Percentiles rank a stretch among this genome's conserved stretches.
These are phyloP conservation scores for Ramaria sp. DNA, from an alignment of 768 basidiomycete genomes.

Conservation along the genomic window DNA sequence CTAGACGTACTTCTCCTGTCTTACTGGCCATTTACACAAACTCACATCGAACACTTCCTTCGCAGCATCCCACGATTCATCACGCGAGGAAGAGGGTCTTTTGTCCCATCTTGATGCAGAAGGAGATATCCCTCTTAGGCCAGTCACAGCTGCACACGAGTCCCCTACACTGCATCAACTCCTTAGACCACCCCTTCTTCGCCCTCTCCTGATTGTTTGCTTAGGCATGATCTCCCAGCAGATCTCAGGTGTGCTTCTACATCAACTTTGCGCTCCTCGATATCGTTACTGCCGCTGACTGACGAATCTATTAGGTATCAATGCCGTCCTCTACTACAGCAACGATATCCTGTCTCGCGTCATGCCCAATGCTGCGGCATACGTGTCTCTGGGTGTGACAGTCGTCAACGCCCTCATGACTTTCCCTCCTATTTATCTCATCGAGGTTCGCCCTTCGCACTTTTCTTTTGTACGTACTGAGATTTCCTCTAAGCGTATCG, in stretches of 20 bases:
- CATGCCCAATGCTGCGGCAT: slow-evolving; percentile 68
- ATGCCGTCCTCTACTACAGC: slow-evolving; percentile 78
- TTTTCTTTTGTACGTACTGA: neutral
- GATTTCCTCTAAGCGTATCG: slow-evolving; percentile 44
- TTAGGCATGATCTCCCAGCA: slow-evolving; percentile 73
- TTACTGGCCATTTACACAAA: neutral
- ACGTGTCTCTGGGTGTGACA: slow-evolving; percentile 77
- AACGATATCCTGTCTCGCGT: slow-evolving; percentile 77
- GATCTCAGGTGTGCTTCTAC: slow-evolving; percentile 48
- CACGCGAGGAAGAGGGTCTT: slow-evolving; percentile 4
- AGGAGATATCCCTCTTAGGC: neutral
- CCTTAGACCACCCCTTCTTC: slow-evolving; percentile 25
- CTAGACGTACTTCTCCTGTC: neutral
- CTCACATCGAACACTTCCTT: neutral
- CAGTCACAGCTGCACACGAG: neutral
- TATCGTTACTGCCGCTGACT: neutral
- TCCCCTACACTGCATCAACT: neutral
- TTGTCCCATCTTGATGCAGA: neutral
- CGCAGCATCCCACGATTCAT: neutral
- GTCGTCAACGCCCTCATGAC: slow-evolving; percentile 68
- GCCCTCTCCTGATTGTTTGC: slow-evolving; percentile 54
- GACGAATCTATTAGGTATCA: neutral
- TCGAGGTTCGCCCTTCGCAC: slow-evolving; percentile 48
- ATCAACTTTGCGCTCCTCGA: neutral
- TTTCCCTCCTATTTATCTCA: slow-evolving; percentile 77